Conservation (phyloP, 2,329 filamentous ascomycete genomes). For the Ilyonectria sp. region DNA sequence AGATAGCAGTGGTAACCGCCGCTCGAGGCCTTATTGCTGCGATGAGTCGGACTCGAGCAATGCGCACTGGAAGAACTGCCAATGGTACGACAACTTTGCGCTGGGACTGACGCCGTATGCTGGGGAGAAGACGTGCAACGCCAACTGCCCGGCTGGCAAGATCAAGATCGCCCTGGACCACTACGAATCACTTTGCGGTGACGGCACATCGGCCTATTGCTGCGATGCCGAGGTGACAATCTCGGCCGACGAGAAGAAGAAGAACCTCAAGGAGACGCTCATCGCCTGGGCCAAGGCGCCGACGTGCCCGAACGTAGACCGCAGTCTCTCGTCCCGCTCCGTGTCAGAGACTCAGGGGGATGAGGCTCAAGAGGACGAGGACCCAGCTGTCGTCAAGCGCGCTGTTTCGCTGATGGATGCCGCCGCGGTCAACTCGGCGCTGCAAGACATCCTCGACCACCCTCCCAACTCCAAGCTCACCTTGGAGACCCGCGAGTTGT, state of each 20-base stretch:
- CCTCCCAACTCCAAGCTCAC: too few relatives aligned
- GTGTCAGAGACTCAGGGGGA: background rate
- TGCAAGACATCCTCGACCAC: too few relatives aligned
- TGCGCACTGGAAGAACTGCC: slow-evolving; percentile 9
- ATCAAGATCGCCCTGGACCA: slow-evolving; percentile 17
- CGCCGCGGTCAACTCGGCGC: too few relatives aligned
- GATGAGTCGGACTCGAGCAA: slow-evolving; percentile 10
- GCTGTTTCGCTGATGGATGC: background rate
- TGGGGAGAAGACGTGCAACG: slow-evolving; percentile 1
- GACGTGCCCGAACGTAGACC: slow-evolving; percentile 1
- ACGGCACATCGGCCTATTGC: slow-evolving; percentile 4
- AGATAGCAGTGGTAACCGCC: background rate
- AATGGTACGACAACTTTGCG: background rate
- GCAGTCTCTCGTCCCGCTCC: slow-evolving; percentile 19
- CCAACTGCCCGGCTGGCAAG: slow-evolving; percentile 14
- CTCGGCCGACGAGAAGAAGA: slow-evolving; percentile 2
- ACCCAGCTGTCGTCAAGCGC: background rate
- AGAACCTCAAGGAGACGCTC: background rate
- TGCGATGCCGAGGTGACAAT: slow-evolving; percentile 8
- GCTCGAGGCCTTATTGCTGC: slow-evolving; percentile 5
- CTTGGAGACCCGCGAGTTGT: too few relatives aligned
- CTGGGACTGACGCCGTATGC: slow-evolving; percentile 5
- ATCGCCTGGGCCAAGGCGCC: slow-evolving; percentile 4
- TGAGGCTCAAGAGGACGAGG: too few relatives aligned
- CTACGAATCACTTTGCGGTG: background rate